Conservation (phyloP, 106 monocot species). For the Dioscorea zingiberensis region DNA sequence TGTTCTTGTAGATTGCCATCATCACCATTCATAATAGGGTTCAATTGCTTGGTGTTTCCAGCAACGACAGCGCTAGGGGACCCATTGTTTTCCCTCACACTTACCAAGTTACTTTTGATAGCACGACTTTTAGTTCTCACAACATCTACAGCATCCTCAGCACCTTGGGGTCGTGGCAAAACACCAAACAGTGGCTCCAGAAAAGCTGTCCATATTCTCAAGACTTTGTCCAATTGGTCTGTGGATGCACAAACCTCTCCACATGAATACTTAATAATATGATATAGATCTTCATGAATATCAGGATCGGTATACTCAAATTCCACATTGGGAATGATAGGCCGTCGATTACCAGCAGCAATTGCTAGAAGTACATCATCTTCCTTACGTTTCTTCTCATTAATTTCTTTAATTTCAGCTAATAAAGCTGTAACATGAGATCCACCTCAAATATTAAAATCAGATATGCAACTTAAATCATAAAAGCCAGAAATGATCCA, state of each 20-base stretch:
- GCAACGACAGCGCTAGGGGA: constrained; percentile 22
- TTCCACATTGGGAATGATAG: constrained; percentile 62
- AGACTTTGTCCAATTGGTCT: constrained; percentile 81
- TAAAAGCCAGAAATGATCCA: no score
- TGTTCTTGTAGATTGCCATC: constrained; percentile 40
- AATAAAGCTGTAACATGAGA: constrained; percentile 52
- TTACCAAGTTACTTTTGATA: constrained; percentile 30
- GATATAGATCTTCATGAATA: constrained; percentile 72
- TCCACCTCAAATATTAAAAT: not conserved
- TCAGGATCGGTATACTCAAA: constrained; percentile 66
- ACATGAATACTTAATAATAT: constrained; percentile 85
- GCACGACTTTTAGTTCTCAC: constrained; percentile 39
- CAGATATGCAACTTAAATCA: no score
- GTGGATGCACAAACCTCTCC: constrained; percentile 77
- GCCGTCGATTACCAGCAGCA: constrained; percentile 68
- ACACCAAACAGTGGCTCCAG: constrained; percentile 76
- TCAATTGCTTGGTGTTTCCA: constrained; percentile 24
- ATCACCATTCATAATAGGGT: constrained; percentile 31
- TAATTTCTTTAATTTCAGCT: constrained; percentile 95
- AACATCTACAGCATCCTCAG: constrained; percentile 60
- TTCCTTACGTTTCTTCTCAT: constrained; percentile 81
- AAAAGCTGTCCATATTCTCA: constrained; percentile 92
- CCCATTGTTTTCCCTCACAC: constrained; percentile 32
- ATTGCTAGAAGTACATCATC: constrained; percentile 81
- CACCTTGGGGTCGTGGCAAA: constrained; percentile 34